A percentile compares a stretch with the other conserved stretches of the same genome.
Evolutionary conservation across 2,329 filamentous ascomycete species (phyloP).

Genomic region (Alternaria sp.): DNA sequence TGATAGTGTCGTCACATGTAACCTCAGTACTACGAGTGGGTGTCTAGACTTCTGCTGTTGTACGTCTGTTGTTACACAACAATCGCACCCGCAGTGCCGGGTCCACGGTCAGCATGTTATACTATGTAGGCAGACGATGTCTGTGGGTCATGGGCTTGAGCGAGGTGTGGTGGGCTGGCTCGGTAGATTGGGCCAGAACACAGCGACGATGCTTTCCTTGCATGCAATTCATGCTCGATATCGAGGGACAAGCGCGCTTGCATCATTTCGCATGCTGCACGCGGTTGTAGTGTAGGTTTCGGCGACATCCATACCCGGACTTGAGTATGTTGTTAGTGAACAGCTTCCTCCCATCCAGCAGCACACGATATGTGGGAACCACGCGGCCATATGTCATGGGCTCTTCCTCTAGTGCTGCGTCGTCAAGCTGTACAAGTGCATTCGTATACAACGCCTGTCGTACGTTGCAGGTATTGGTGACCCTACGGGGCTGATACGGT

Average conservation of each 20-base stretch:
- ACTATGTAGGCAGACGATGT: background rate
- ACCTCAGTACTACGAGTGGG: background rate
- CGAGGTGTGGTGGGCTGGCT: constrained; percentile 16
- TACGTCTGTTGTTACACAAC: constrained; percentile 10
- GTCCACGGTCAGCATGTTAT: background rate
- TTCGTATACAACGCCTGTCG: background rate
- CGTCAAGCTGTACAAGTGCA: background rate
- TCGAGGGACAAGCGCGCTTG: background rate
- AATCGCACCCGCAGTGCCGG: background rate
- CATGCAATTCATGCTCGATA: background rate
- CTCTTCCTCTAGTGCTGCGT: background rate
- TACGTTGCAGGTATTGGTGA: background rate
- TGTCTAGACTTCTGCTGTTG: constrained; percentile 1
- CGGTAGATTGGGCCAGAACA: background rate
- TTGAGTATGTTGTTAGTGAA: background rate
- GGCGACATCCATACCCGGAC: background rate
- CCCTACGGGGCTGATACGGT: background rate
- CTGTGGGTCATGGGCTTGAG: constrained; percentile 4
- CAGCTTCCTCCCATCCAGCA: background rate
- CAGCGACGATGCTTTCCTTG: background rate
- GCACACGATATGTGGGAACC: background rate
- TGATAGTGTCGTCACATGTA: background rate
- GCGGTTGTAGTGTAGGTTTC: background rate
- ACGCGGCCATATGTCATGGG: background rate
- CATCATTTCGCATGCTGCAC: background rate